Evolutionary conservation across 1,284 basidiomycete species (phyloP), one percentile per base, ranked within the genome.

Genomic region (Marasmius tenuissimus): DNA sequence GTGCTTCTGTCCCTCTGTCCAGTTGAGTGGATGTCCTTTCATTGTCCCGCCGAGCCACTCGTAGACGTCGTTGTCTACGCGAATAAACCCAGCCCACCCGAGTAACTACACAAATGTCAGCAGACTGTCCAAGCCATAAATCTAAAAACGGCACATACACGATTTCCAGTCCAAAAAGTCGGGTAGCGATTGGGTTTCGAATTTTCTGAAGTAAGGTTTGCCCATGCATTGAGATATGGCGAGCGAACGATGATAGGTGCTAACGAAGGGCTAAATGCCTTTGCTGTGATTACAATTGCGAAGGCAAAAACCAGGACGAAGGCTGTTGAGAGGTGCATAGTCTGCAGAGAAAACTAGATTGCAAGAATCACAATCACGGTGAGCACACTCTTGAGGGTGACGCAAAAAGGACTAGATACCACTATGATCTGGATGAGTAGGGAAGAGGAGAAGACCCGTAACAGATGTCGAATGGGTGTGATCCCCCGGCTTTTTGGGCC

Each of bases 221-320:
- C 62, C 76, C 77, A 78, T 12, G 66, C 63, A 55, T 72, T 75
- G 39, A 77, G 67, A 61, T 76, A 76, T 4, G 77, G 76, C 3
- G 76, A 73, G 7, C 74, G 71, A 20, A 77, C 71, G n/a, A 74
- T 72, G 18, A 77, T 69, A 5, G 72, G 74, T 40, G 62, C 64
- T 56, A 33, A 47, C 7, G 61, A 35, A n/a, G 64, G 64, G 27
- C 27, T 27, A 27, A 27, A 27, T 4, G 27, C 27, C 27, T 2
- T 4, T 27, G 27, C 27, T 27, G 27, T 27, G 27, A 27, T 27
- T 4, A 27, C 2, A 27, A 4, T 2, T 27, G 27, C 27, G 27
- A 27, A 4, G 27, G 27, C 27, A 4, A 27, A 27, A 27, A 27
- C 4, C 27, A 2, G 4, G 27, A 27, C 27, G 27, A 4, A 27